These are phyloP conservation scores for Citrus cavaleriei DNA, from an alignment of 345 rosid species.

Conservation along the genomic window DNA sequence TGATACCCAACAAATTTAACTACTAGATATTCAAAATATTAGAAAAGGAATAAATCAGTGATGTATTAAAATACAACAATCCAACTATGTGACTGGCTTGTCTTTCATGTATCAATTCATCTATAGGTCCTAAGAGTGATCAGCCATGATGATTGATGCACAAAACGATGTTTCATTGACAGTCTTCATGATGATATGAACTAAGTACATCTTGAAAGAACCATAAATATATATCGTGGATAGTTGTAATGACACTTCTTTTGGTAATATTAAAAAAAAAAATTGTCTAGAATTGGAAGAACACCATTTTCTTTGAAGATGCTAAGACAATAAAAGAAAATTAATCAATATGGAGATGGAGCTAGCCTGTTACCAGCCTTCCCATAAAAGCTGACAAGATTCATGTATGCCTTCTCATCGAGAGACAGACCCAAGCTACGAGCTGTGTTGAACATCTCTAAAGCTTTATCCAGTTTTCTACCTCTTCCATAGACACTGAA, in stretches of 20 bases:
- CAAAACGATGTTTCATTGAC: neutral
- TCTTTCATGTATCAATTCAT: neutral
- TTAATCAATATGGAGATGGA: neutral
- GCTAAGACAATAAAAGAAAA: neutral
- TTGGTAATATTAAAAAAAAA: too few relatives aligned
- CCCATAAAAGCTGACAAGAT: conserved; percentile 61
- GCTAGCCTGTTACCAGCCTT: conserved; percentile 57
- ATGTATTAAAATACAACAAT: neutral
- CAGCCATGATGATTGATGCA: neutral
- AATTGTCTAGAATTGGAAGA: neutral
- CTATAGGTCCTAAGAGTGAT: neutral
- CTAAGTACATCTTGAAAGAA: neutral
- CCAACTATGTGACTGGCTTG: neutral
- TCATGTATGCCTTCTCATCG: conserved; percentile 83
- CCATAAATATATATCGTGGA: neutral
- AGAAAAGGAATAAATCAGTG: neutral
- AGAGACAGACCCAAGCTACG: conserved; percentile 37
- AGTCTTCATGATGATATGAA: neutral
- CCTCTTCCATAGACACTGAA: conserved; percentile 76
- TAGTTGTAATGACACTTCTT: neutral
- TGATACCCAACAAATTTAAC: neutral
- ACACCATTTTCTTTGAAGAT: neutral
- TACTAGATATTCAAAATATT: neutral
- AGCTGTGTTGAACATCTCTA: conserved; percentile 53
- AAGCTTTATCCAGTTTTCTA: conserved; percentile 58